phyloP scores from a whole-genome alignment of 768 basidiomycete species.

The Pleurotus tuber-regium region DNA sequence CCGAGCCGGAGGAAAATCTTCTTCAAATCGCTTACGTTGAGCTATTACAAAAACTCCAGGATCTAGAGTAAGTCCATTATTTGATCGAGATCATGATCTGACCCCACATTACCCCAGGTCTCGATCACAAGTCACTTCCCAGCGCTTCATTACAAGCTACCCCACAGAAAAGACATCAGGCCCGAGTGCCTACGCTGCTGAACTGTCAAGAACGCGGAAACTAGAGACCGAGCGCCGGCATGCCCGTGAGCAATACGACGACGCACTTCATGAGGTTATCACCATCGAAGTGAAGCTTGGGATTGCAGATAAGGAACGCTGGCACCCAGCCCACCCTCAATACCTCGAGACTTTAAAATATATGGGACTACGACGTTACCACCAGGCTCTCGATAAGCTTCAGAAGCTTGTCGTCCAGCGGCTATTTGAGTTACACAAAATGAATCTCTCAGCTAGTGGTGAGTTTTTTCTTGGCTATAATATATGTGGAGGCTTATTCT shows the following conservation, averaged over 20 bases:
- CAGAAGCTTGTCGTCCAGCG: conserved; percentile 27
- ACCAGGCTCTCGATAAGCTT: conserved; percentile 23
- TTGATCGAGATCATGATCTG: no score
- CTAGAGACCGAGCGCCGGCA: conserved; percentile 22
- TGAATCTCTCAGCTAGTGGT: conserved; percentile 23
- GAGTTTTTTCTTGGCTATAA: conserved; percentile 10
- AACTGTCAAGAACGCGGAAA: conserved; percentile 16
- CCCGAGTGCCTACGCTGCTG: background rate
- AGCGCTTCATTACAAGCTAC: no score
- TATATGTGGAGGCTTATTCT: no score
- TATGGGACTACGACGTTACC: background rate
- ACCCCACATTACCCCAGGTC: no score
- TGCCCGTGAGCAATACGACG: conserved; percentile 16
- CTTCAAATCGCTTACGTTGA: conserved; percentile 31
- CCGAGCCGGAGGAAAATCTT: conserved; percentile 24
- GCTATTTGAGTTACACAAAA: conserved; percentile 27
- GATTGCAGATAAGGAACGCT: conserved; percentile 16
- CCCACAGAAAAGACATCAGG: no score
- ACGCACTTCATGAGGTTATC: conserved; percentile 16
- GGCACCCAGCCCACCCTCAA: conserved; percentile 11
- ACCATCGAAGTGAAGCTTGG: conserved; percentile 22
- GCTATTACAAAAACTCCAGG: conserved; percentile 20
- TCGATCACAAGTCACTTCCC: background rate
- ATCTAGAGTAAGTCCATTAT: conserved; percentile 8
- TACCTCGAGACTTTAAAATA: conserved; percentile 11